Conservation (phyloP, 2,329 filamentous ascomycete species). For the Cercospora janseana region DNA sequence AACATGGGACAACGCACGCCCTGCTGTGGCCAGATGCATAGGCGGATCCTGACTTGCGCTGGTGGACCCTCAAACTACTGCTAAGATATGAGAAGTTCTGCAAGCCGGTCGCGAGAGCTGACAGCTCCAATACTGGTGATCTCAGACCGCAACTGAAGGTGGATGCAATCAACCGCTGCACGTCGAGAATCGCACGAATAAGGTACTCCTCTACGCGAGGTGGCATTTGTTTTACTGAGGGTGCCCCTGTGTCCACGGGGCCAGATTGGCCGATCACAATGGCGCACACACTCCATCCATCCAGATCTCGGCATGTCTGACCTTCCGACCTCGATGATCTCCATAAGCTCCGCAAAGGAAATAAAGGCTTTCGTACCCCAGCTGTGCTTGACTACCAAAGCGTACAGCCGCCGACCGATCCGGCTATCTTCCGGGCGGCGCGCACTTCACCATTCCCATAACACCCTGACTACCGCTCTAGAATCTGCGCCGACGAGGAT, state of each 20-base stretch:
- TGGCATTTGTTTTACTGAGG: no score
- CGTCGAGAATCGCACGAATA: no score
- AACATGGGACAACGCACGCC: no score
- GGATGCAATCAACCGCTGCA: not conserved
- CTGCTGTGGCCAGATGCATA: not conserved
- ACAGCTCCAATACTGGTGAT: no score
- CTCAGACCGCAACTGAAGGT: no score
- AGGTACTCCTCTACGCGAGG: no score
- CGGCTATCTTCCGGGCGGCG: constrained; percentile 15
- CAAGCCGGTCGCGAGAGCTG: no score
- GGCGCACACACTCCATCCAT: not conserved
- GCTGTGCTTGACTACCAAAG: constrained; percentile 18
- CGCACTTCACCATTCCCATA: constrained; percentile 15
- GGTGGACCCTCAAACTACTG: not conserved
- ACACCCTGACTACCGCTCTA: constrained; percentile 4
- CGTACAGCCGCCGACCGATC: constrained; percentile 8
- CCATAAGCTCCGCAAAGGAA: constrained; percentile 7
- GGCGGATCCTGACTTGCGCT: not conserved
- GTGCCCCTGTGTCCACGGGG: no score
- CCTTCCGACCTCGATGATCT: constrained; percentile 1
- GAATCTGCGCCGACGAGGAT: constrained; percentile 15
- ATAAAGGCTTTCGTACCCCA: constrained; percentile 12
- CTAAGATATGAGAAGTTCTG: no score
- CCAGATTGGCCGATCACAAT: not conserved
- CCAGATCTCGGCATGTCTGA: not conserved